Evolutionary conservation across 2,329 filamentous ascomycete genomes (phyloP).

Genomic region (Westerdykella ornata): DNA sequence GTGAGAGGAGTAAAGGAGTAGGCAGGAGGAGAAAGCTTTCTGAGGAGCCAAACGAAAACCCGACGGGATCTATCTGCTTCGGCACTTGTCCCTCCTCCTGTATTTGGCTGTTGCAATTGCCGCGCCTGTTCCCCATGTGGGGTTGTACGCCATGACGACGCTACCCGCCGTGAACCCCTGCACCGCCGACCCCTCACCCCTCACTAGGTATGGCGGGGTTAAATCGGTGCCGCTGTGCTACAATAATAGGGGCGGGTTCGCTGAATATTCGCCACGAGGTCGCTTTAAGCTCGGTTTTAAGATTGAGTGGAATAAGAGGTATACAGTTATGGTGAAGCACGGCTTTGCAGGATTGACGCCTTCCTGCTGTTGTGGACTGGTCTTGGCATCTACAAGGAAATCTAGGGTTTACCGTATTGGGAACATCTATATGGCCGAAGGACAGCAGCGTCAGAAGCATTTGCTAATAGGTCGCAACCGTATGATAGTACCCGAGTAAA

Average conservation of each 20-base stretch:
- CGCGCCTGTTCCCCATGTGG: conserved; percentile 3
- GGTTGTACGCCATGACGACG: conserved; percentile 7
- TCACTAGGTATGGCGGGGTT: conserved; percentile 1
- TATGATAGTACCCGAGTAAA: no score
- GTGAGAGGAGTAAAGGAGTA: conserved; percentile 5
- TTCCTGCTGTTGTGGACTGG: no score
- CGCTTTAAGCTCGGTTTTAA: neutral
- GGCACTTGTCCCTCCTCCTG: no score
- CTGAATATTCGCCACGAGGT: no score
- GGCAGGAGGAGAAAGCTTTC: conserved; percentile 4
- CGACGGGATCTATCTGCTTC: no score
- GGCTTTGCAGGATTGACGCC: no score
- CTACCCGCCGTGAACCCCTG: conserved; percentile 3
- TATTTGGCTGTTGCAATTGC: neutral
- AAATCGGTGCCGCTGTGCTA: conserved; percentile 1
- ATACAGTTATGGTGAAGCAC: no score
- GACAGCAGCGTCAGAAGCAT: neutral
- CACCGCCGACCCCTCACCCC: neutral
- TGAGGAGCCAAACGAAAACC: no score
- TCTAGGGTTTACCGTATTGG: neutral
- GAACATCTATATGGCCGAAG: neutral
- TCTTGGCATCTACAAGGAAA: no score
- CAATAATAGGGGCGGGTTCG: no score
- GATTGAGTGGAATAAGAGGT: neutral
- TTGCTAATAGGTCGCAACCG: neutral